phyloP scores from a whole-genome alignment of 2,329 filamentous ascomycete species.

The Alternaria arbusti region DNA sequence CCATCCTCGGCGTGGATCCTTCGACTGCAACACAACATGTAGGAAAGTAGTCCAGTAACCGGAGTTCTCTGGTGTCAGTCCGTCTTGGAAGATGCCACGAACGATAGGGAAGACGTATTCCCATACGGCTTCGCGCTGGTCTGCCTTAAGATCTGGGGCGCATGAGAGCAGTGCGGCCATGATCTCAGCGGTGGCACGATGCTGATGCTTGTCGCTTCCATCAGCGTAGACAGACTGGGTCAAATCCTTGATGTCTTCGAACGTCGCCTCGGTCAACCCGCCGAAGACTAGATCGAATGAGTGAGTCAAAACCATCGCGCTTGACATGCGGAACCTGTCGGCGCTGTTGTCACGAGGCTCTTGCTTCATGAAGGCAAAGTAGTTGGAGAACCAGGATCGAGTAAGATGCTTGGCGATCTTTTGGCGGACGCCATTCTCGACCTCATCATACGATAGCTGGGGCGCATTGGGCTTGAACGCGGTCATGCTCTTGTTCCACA shows the following conservation, averaged over 20 bases:
- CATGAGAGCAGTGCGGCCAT: conserved; percentile 83
- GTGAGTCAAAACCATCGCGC: conserved; percentile 84
- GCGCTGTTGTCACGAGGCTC: conserved; percentile 82
- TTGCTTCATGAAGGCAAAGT: conserved; percentile 94
- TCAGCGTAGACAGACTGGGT: conserved; percentile 82
- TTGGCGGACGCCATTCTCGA: conserved; percentile 74
- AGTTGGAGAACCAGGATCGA: conserved; percentile 83
- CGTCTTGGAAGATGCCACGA: conserved; percentile 84
- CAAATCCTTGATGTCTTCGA: conserved; percentile 87
- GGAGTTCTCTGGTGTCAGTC: conserved; percentile 90
- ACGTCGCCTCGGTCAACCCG: conserved; percentile 75
- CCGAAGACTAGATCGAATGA: conserved; percentile 89
- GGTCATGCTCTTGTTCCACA: conserved; percentile 88
- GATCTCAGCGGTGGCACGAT: conserved; percentile 93
- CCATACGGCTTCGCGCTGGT: conserved; percentile 81
- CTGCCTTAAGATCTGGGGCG: conserved; percentile 76
- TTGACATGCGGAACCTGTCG: conserved; percentile 89
- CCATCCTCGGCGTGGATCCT: conserved; percentile 86
- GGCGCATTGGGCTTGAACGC: conserved; percentile 76
- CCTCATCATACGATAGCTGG: conserved; percentile 78
- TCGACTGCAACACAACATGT: conserved; percentile 84
- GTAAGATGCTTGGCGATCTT: conserved; percentile 83
- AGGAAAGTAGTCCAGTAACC: conserved; percentile 95
- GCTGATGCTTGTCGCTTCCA: conserved; percentile 96
- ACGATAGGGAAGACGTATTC: conserved; percentile 89